Percentiles rank a stretch among this genome's conserved stretches.
phyloP scores from a whole-genome alignment of 805 yeast species.

The Kodamaea neixiangensis region DNA sequence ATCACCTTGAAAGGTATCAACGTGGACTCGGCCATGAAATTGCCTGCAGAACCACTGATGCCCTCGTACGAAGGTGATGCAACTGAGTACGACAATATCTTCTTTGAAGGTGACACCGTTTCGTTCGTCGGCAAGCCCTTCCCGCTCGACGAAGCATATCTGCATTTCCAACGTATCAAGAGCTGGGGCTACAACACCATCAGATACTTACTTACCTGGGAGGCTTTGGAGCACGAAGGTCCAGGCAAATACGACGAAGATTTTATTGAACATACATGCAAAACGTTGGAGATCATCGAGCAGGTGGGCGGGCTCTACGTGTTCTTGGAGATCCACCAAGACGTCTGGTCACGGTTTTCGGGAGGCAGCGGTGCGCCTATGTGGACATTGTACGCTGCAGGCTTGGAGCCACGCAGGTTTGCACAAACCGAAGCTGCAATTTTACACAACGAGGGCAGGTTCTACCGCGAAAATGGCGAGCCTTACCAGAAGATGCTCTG shows the following conservation, averaged over 20 bases:
- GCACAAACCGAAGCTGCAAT: slow-evolving; percentile 75
- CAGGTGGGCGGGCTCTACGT: slow-evolving; percentile 74
- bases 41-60: slow-evolving; percentile 59
- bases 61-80: slow-evolving; percentile 43
- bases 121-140: slow-evolving; percentile 86
- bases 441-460: slow-evolving; percentile 56
- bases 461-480: slow-evolving; percentile 33
- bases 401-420: slow-evolving; percentile 77
- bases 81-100: slow-evolving; percentile 41
- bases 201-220: slow-evolving; percentile 84
- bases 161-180: slow-evolving; percentile 69
- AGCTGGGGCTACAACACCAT: slow-evolving; percentile 81
- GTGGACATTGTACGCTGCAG: slow-evolving; percentile 91
- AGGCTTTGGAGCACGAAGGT: slow-evolving; percentile 85
- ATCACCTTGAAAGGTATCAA: slow-evolving; percentile 78
- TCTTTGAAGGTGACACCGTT: slow-evolving; percentile 70
- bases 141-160: slow-evolving; percentile 68
- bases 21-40: slow-evolving; percentile 71
- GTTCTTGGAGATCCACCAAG: slow-evolving; percentile 88
- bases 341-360: slow-evolving; percentile 84
- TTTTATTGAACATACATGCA: slow-evolving; percentile 67
- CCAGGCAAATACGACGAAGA: slow-evolving; percentile 82
- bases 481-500: slow-evolving; percentile 84
- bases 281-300: slow-evolving; percentile 58
- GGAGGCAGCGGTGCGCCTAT: slow-evolving; percentile 95